phyloP scores from a whole-genome alignment of 129 eudicot genomes.

The carrot (Daucus carota) region DH1_v3.0 NC_030381.2:2561501-2562000 shows the following conservation, averaged over 20 bases:
- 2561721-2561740: not conserved
- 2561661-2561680: not conserved
- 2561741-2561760: not conserved
- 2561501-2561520: conserved; percentile 78
- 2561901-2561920: not conserved
- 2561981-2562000: conserved; percentile 38
- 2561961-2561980: not conserved
- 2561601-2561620: not conserved
- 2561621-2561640: not conserved
- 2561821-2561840: not conserved
- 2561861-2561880: not conserved
- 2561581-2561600: too few relatives aligned
- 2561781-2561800: not conserved
- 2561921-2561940: not conserved
- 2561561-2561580: not conserved
- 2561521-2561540: conserved; percentile 57
- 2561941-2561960: not conserved
- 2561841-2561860: not conserved
- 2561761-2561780: not conserved
- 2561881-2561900: not conserved
- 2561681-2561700: not conserved
- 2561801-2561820: not conserved
- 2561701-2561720: not conserved
- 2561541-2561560: not conserved
- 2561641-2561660: not conserved